Percentiles rank a stretch among this genome's conserved stretches.
Evolutionary conservation across 176 grass and related monocot species (phyloP).

Genomic region (Aegilops speltoides): DNA sequence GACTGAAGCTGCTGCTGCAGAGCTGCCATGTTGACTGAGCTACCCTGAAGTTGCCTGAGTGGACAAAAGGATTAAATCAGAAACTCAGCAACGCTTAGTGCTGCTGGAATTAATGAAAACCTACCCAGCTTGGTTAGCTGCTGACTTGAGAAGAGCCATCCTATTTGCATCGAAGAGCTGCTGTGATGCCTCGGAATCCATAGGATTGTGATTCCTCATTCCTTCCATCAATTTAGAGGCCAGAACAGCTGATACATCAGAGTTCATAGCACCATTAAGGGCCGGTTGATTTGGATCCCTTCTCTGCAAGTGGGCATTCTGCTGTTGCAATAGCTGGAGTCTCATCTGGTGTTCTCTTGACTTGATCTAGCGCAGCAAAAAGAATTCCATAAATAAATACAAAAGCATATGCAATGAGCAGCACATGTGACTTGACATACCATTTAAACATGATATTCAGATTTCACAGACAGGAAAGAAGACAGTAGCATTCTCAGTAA

Average conservation of each 20-base stretch:
- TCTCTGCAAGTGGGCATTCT: constrained; percentile 48
- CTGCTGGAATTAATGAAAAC: background rate
- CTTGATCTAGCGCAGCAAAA: constrained; percentile 47
- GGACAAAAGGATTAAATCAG: constrained; percentile 7
- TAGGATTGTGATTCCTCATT: constrained; percentile 60
- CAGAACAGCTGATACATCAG: constrained; percentile 68
- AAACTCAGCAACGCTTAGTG: background rate
- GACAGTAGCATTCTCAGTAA: background rate
- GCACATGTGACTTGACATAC: background rate
- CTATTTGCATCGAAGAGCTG: constrained; percentile 73
- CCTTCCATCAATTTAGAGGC: constrained; percentile 82
- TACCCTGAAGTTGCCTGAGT: constrained; percentile 60
- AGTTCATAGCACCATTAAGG: constrained; percentile 45
- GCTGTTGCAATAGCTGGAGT: constrained; percentile 69
- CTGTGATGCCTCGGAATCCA: constrained; percentile 61
- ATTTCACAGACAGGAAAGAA: background rate
- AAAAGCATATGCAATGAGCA: background rate
- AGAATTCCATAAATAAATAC: constrained; percentile 26
- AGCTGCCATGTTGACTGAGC: constrained; percentile 55
- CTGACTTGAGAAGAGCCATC: constrained; percentile 66
- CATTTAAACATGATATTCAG: background rate
- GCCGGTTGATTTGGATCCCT: constrained; percentile 24
- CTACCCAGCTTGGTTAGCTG: constrained; percentile 68
- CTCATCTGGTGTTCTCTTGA: constrained; percentile 75
- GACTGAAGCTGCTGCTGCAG: constrained; percentile 77